These are phyloP conservation scores for Sporisorium graminicola DNA, from an alignment of 1,284 basidiomycete species.

Conservation along the genomic window DNA sequence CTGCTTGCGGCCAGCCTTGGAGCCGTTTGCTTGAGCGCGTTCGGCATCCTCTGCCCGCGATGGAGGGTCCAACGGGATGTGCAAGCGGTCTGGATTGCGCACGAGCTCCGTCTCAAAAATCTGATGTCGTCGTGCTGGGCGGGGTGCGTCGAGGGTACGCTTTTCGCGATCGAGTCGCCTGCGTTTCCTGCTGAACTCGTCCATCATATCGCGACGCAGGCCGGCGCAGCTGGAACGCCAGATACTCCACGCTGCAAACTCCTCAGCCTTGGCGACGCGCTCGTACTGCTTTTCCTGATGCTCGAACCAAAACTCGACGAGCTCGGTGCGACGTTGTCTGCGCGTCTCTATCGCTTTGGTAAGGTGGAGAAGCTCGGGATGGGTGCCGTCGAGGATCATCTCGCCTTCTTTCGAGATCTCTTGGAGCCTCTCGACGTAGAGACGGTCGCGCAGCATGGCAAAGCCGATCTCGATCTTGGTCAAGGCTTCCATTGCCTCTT, in stretches of 20 bases:
- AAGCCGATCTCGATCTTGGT: slow-evolving; percentile 75
- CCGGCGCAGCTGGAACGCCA: slow-evolving; percentile 70
- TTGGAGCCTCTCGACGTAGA: slow-evolving; percentile 74
- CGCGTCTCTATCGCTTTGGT: slow-evolving; percentile 72
- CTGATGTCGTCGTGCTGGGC: slow-evolving; percentile 71
- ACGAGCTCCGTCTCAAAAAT: slow-evolving; percentile 68
- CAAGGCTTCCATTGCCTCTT: slow-evolving; percentile 73
- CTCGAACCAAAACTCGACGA: slow-evolving; percentile 70
- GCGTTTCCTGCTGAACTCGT: slow-evolving; percentile 84
- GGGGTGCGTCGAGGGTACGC: slow-evolving; percentile 79
- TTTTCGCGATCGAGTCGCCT: slow-evolving; percentile 84
- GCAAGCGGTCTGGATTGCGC: slow-evolving; percentile 56
- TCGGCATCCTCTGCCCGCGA: slow-evolving; percentile 14
- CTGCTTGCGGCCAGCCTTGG: slow-evolving; percentile 26
- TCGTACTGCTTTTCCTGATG: slow-evolving; percentile 81
- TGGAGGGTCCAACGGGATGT: slow-evolving; percentile 20
- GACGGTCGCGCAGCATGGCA: slow-evolving; percentile 73
- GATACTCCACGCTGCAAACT: slow-evolving; percentile 78
- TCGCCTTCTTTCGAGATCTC: slow-evolving; percentile 74
- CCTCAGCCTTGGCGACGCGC: slow-evolving; percentile 75
- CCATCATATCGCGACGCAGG: slow-evolving; percentile 83
- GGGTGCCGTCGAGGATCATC: slow-evolving; percentile 75
- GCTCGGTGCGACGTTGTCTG: slow-evolving; percentile 66
- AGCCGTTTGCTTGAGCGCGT: slow-evolving; percentile 2
- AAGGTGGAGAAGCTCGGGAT: slow-evolving; percentile 84